Percentiles rank a stretch among this genome's conserved stretches.
Conservation (phyloP, 2,329 filamentous ascomycete species). For the Cladorrhinum sp. region DNA sequence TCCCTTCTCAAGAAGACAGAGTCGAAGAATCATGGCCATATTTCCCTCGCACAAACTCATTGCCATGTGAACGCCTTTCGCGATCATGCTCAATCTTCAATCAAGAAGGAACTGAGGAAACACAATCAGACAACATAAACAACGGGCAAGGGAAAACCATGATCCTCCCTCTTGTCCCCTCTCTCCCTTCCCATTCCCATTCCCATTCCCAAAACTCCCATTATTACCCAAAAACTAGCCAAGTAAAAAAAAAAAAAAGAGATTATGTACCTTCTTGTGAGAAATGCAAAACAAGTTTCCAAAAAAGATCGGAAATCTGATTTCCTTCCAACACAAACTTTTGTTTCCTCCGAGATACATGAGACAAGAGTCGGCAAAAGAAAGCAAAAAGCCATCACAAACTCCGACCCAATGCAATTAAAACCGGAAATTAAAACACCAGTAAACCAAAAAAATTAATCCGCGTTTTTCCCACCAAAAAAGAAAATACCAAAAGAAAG, state of each 20-base stretch:
- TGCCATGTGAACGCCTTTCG: not conserved
- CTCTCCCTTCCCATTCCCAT: not conserved
- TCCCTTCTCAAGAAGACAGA: not conserved
- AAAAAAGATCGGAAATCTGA: not conserved
- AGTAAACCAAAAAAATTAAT: slow-evolving; percentile 1
- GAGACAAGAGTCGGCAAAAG: not conserved
- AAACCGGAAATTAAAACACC: slow-evolving; percentile 5
- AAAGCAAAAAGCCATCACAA: not conserved
- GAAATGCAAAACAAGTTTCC: not conserved
- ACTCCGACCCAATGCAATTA: slow-evolving; percentile 24
- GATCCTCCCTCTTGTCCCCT: not conserved
- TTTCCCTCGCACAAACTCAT: not conserved
- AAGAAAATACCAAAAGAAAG: slow-evolving; percentile 3
- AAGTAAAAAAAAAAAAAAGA: not conserved
- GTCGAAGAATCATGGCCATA: not conserved
- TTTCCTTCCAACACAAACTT: not conserved
- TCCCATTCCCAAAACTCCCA: not conserved
- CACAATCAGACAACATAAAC: not conserved
- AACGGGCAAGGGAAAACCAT: not conserved
- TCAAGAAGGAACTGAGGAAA: not conserved
- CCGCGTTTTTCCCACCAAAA: slow-evolving; percentile 12
- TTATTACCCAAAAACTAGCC: not conserved
- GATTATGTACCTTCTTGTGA: not conserved
- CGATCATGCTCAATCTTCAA: not conserved
- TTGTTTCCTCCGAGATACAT: not conserved